These are phyloP conservation scores for Boletus subparvulus DNA, from an alignment of 768 basidiomycete species.

Conservation along the genomic window DNA sequence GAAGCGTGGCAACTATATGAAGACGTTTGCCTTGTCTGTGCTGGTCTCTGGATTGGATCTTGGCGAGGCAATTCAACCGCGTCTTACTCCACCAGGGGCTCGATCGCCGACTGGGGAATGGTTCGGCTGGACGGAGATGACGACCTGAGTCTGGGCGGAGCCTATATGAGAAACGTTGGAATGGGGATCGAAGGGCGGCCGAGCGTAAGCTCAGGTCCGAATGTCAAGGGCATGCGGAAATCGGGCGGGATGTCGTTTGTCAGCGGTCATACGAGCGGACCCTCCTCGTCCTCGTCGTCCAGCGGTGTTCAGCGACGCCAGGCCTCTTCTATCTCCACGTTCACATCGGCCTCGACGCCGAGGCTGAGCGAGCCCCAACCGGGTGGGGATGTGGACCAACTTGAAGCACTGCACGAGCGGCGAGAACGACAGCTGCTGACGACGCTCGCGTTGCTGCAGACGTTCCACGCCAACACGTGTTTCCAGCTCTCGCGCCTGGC, in stretches of 20 bases:
- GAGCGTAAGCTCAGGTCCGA: conserved; percentile 19
- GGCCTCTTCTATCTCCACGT: conserved; percentile 30
- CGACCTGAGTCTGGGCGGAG: conserved; percentile 43
- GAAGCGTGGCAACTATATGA: conserved; percentile 84
- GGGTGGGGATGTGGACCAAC: conserved; percentile 6
- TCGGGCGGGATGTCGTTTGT: conserved; percentile 52
- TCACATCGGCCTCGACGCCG: conserved; percentile 15
- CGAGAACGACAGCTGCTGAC: conserved; percentile 40
- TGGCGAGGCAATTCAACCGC: conserved; percentile 50
- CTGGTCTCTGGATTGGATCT: conserved; percentile 75
- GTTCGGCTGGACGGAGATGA: conserved; percentile 68
- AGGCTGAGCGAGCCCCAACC: conserved; percentile 30
- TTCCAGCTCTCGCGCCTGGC: conserved; percentile 54
- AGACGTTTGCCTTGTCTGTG: conserved; percentile 80
- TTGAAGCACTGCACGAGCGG: conserved; percentile 19
- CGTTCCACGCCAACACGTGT: conserved; percentile 63
- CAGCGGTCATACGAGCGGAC: conserved; percentile 33
- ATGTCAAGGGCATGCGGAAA: conserved; percentile 41
- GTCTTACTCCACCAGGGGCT: conserved; percentile 50
- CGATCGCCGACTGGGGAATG: conserved; percentile 52
- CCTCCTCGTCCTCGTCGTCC: conserved; percentile 34
- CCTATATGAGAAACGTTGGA: conserved; percentile 57
- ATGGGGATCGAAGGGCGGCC: conserved; percentile 74
- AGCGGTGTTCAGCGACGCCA: conserved; percentile 31
- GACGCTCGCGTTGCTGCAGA: conserved; percentile 61